Evolutionary conservation across 2,329 filamentous ascomycete species (phyloP).

Genomic region (Pseudonectria foliicola): DNA sequence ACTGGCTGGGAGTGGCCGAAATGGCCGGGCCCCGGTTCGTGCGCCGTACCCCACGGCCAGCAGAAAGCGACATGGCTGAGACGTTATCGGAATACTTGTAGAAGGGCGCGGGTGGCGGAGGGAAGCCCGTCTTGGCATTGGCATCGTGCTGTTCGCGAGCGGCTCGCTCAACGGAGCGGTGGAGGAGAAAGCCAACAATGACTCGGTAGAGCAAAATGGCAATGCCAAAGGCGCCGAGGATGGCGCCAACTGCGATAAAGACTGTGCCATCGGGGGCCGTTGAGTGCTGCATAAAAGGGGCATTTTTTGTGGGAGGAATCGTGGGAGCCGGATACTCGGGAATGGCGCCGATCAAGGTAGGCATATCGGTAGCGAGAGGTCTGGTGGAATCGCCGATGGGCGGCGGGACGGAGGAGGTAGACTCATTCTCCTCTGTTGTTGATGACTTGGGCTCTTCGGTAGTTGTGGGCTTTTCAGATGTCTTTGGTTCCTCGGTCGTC

Average conservation of each 20-base stretch:
- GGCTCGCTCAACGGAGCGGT: constrained; percentile 82
- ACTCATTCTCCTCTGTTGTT: constrained; percentile 7
- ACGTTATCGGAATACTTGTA: constrained; percentile 58
- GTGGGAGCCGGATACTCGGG: constrained; percentile 62
- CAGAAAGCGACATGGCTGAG: constrained; percentile 45
- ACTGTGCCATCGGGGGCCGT: constrained; percentile 84
- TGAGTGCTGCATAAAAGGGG: constrained; percentile 88
- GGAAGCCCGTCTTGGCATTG: constrained; percentile 63
- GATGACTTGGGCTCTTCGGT: constrained; percentile 6
- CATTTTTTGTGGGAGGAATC: constrained; percentile 75
- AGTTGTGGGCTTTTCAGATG: background rate
- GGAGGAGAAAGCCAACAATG: constrained; percentile 82
- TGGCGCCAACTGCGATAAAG: constrained; percentile 89
- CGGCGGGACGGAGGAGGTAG: constrained; percentile 8
- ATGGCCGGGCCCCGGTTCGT: constrained; percentile 45
- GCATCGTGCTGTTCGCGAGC: constrained; percentile 65
- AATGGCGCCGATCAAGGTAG: constrained; percentile 34
- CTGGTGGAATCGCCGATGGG: constrained; percentile 11
- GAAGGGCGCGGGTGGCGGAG: constrained; percentile 49
- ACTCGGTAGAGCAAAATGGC: constrained; percentile 83
- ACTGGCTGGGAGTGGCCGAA: constrained; percentile 52
- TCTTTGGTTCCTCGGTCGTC: constrained; percentile 6
- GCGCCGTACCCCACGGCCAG: constrained; percentile 44
- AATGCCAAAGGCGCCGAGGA: constrained; percentile 74
- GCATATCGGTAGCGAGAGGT: constrained; percentile 24